Evolutionary conservation across 2,329 filamentous ascomycete species (phyloP), one percentile per base, ranked within the genome.

Genomic region (Zarea fungicola): DNA sequence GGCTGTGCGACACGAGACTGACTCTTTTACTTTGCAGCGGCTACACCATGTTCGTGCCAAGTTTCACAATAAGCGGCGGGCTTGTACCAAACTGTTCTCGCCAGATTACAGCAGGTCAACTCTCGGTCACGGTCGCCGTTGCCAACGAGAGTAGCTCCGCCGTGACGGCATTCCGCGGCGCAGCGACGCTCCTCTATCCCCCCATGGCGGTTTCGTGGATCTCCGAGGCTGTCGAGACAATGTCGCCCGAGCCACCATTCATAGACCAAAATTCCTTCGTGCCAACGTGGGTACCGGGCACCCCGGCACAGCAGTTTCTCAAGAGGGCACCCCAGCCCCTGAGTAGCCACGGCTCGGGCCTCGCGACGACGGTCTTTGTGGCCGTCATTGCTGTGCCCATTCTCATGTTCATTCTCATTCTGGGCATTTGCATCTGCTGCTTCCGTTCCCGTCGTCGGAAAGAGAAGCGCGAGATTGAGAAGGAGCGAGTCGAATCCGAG

Each of bases 391-490:
- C 29, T 5, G 34, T 50, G 5, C 48, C 48, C 7, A 44, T 50
- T 29, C 19, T 50, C 35, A 32, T 50, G 5, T 43, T 50, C 35
- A 26, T 44, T 9, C n/a, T 28, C 35, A 45, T 50, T 13, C 21
- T 43, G 7, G 41, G 41, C 18, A 44, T 32, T 35, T 44, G 41
- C 42, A 44, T 44, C 9, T 50, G 48, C 48, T 50, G 48, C 28
- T 35, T 50, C 22, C 41, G 48, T 26, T 22, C 23, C 11, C 35
- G 35, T 18, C 41, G 48, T 16, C 25, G 26, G n/a, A 42, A 37
- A 2, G 46, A 45, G 35, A 50, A 44, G 41, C 48, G 34, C 8
- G 48, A 32, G 16, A 43, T 44, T 26, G 41, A 25, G 7, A 43
- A 44, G 41, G 42, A 50, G 35, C 48, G 42, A n/a, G 48, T 44